A percentile compares a stretch with the other conserved stretches of the same genome.
phyloP scores from a whole-genome alignment of 352 stramenopile genomes.

The Phytophthora pisi region DNA sequence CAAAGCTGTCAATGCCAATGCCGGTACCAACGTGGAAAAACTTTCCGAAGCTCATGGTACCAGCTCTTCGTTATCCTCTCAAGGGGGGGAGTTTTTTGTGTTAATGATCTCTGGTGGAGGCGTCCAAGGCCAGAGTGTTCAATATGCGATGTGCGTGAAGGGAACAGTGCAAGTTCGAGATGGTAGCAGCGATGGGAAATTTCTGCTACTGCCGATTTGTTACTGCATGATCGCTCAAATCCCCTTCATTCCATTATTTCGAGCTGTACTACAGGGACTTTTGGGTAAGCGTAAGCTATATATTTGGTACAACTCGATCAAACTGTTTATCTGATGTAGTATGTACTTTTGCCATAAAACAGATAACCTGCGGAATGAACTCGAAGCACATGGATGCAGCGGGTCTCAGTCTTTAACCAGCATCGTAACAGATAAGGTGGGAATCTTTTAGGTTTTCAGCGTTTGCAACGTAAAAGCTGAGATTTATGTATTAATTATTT shows the following conservation, averaged over 20 bases:
- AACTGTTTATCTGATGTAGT: background rate
- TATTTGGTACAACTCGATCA: background rate
- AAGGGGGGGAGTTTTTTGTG: conserved; percentile 48
- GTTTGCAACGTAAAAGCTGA: no score
- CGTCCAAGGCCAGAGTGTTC: conserved; percentile 51
- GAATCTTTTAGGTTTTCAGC: conserved; percentile 7
- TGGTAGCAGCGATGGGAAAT: conserved; percentile 7
- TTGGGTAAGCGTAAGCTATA: conserved; percentile 31
- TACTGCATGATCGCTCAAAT: conserved; percentile 57
- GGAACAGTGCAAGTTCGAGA: conserved; percentile 29
- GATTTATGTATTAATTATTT: no score
- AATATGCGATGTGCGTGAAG: conserved; percentile 68
- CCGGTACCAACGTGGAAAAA: background rate
- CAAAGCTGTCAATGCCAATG: background rate
- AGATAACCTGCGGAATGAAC: conserved; percentile 34
- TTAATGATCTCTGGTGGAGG: conserved; percentile 59
- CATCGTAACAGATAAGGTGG: conserved; percentile 55
- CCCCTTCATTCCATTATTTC: conserved; percentile 55
- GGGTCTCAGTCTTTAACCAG: conserved; percentile 15
- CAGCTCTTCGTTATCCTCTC: no score
- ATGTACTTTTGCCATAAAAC: background rate
- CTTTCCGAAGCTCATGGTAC: background rate
- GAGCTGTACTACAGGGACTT: conserved; percentile 36
- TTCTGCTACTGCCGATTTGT: conserved; percentile 44
- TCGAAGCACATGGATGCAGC: conserved; percentile 9